A percentile compares a stretch with the other conserved stretches of the same genome.
Conservation (phyloP, 1,284 basidiomycete species). For the Cutaneotrichosporon daszewskae region DNA sequence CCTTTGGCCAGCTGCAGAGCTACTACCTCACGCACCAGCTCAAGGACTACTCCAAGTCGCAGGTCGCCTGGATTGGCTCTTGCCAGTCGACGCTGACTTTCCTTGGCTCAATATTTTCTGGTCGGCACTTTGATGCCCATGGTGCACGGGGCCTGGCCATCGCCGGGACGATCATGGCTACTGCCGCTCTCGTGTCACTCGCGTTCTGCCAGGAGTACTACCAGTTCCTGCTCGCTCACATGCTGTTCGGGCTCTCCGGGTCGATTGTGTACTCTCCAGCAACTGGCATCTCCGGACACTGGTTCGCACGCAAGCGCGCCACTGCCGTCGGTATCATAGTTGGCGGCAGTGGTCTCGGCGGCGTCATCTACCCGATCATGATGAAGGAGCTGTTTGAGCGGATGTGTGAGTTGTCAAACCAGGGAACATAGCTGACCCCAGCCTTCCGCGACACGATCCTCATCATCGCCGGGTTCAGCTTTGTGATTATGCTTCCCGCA, state of each 20-base stretch:
- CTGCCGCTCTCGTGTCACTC: constrained; percentile 31
- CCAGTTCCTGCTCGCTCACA: constrained; percentile 43
- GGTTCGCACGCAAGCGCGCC: constrained; percentile 38
- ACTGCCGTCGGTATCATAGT: constrained; percentile 43
- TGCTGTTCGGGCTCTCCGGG: constrained; percentile 35
- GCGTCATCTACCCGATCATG: constrained; percentile 42
- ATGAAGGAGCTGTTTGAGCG: constrained; percentile 32
- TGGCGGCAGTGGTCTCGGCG: constrained; percentile 40
- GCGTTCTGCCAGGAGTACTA: constrained; percentile 43
- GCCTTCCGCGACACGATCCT: constrained; percentile 22
- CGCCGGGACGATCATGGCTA: constrained; percentile 20
- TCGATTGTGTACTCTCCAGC: constrained; percentile 38
- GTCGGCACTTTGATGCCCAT: constrained; percentile 23
- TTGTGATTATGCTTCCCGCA: constrained; percentile 18
- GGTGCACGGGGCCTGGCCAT: constrained; percentile 18
- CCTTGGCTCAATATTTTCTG: constrained; percentile 23
- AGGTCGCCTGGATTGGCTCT: constrained; percentile 25
- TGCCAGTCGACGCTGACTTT: constrained; percentile 20
- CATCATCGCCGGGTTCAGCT: constrained; percentile 20
- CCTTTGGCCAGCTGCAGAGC: constrained; percentile 21
- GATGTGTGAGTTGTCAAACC: constrained; percentile 21
- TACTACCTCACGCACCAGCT: constrained; percentile 25
- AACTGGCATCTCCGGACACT: constrained; percentile 42
- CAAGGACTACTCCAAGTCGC: constrained; percentile 10
- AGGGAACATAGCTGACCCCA: constrained; percentile 3